Percentiles rank a stretch among this genome's conserved stretches.
Conservation (phyloP, 805 yeast species). For the Ogataea corticis region DNA sequence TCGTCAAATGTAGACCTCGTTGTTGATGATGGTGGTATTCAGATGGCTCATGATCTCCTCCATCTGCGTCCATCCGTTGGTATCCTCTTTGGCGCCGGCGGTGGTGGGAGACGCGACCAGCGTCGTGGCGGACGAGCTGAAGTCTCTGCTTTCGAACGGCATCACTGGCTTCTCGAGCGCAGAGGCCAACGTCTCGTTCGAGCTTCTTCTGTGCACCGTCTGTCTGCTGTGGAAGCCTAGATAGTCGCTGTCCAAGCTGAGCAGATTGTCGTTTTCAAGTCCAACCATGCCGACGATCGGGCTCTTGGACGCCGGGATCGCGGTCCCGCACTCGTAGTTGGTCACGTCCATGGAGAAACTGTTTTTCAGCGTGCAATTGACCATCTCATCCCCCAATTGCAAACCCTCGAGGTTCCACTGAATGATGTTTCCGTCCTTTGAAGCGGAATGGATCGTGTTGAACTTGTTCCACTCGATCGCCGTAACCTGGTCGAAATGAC, state of each 20-base stretch:
- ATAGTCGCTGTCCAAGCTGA: conserved; percentile 56
- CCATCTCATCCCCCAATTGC: conserved; percentile 2
- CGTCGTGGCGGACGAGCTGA: conserved; percentile 19
- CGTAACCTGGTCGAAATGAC: conserved; percentile 57
- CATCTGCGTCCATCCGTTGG: conserved; percentile 6
- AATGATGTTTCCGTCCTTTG: conserved; percentile 65
- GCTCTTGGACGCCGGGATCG: conserved; percentile 60
- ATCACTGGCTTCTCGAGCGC: neutral
- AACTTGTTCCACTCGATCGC: conserved; percentile 57
- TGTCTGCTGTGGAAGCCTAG: conserved; percentile 51
- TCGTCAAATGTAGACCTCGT: conserved; percentile 18
- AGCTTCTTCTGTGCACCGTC: conserved; percentile 5
- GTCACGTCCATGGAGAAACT: conserved; percentile 37
- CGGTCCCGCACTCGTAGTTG: conserved; percentile 50
- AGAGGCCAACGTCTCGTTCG: conserved; percentile 12
- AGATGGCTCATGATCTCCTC: conserved; percentile 16
- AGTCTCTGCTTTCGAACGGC: conserved; percentile 4
- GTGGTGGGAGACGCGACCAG: conserved; percentile 8
- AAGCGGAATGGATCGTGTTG: conserved; percentile 50
- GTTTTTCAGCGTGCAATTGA: conserved; percentile 45
- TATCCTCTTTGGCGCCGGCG: neutral
- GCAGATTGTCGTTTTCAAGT: conserved; percentile 35
- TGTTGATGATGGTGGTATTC: conserved; percentile 18
- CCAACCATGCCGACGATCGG: conserved; percentile 48
- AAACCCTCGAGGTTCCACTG: conserved; percentile 55